These are phyloP conservation scores for Polytrichum formosum DNA, from an alignment of 225 moss, liverwort and hornwort species.

Conservation along the genomic window DNA sequence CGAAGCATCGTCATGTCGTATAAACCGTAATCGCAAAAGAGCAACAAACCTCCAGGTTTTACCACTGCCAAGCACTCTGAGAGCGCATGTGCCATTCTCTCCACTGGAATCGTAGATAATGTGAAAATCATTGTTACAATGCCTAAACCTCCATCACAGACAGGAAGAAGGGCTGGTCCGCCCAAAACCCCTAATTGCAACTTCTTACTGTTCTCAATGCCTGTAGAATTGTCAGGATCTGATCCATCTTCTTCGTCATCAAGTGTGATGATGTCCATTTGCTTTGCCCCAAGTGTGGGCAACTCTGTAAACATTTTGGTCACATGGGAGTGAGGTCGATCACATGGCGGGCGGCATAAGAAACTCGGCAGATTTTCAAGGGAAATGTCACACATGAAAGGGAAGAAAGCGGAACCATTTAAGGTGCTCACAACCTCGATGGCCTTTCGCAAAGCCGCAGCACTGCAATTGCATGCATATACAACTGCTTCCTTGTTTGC, in stretches of 20 bases:
- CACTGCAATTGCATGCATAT: constrained; percentile 83
- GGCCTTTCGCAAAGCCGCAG: constrained; percentile 66
- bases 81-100: constrained; percentile 62
- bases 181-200: not conserved
- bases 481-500: constrained; percentile 45
- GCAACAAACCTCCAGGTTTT: constrained; percentile 64
- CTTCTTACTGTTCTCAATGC: not conserved
- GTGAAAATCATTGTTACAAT: constrained; percentile 85
- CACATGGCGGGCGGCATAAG: constrained; percentile 57
- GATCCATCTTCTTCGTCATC: not conserved
- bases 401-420: constrained; percentile 31
- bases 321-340: constrained; percentile 3
- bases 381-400: constrained; percentile 76
- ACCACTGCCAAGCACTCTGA: constrained; percentile 48
- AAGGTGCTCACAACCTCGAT: constrained; percentile 36
- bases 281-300: not conserved
- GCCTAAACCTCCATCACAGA: constrained; percentile 61
- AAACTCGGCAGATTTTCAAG: constrained; percentile 49
- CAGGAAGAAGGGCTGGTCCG: not conserved
- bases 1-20: constrained; percentile 95
- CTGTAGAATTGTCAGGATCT: constrained; percentile 6
- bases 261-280: too few species aligned
- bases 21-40: constrained; percentile 89
- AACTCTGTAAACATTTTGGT: constrained; percentile 3
- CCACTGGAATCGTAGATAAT: constrained; percentile 72